A percentile compares a stretch with the other conserved stretches of the same genome.
phyloP scores from a whole-genome alignment of 2,329 filamentous ascomycete genomes.

The Parastagonospora nodorum region DNA sequence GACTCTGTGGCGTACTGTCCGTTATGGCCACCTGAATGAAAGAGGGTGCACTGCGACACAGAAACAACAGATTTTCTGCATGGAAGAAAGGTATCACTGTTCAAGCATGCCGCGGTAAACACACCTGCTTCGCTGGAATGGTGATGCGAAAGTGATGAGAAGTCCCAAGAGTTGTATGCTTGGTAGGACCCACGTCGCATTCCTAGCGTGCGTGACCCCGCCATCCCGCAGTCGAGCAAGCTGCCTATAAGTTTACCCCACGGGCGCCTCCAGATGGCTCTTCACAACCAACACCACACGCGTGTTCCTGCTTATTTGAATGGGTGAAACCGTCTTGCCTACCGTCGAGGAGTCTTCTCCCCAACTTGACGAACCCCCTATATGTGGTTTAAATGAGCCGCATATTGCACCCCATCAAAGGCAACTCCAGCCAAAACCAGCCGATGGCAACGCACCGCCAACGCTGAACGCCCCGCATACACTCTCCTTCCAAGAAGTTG shows the following conservation, averaged over 20 bases:
- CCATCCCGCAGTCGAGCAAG: slow-evolving; percentile 23
- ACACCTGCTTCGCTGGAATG: not conserved
- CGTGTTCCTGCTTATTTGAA: slow-evolving; percentile 47
- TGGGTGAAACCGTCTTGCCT: slow-evolving; percentile 49
- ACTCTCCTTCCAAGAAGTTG: slow-evolving; percentile 42
- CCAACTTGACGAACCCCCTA: slow-evolving; percentile 49
- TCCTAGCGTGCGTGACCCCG: slow-evolving; percentile 38
- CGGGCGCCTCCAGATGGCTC: slow-evolving; percentile 21
- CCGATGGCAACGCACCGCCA: slow-evolving; percentile 23
- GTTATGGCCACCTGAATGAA: no score
- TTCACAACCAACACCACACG: slow-evolving; percentile 34
- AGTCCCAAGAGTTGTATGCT: slow-evolving; percentile 25
- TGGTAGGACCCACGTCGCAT: slow-evolving; percentile 39
- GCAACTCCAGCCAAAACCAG: slow-evolving; percentile 26
- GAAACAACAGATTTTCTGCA: no score
- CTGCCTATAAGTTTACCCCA: slow-evolving; percentile 42
- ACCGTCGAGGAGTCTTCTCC: slow-evolving; percentile 48
- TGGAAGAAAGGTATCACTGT: not conserved
- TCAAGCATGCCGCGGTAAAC: not conserved
- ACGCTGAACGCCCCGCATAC: slow-evolving; percentile 43
- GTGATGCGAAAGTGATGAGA: slow-evolving; percentile 14
- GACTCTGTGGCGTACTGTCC: not conserved
- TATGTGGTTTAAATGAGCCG: slow-evolving; percentile 46
- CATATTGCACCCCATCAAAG: slow-evolving; percentile 29
- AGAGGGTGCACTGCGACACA: no score